A percentile compares a stretch with the other conserved stretches of the same genome.
Conservation (phyloP, 495 filamentous ascomycete species). For the Poronia punctata region DNA sequence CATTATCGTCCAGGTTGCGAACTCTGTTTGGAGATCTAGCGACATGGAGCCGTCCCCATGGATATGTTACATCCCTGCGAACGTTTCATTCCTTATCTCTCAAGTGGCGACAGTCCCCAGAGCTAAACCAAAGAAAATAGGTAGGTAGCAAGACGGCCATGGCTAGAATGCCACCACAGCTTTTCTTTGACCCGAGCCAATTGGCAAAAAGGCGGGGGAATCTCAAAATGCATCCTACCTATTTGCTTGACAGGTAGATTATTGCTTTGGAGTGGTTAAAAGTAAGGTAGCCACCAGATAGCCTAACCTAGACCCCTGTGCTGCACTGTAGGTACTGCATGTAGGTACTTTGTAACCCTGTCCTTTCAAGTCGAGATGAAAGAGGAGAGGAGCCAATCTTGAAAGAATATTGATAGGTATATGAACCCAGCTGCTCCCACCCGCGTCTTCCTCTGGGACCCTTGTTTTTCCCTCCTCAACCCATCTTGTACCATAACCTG, state of each 20-base stretch:
- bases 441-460: neutral
- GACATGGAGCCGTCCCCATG: slow-evolving; percentile 6
- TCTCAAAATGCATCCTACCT: no score
- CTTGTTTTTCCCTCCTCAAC: neutral
- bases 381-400: neutral
- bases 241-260: no score
- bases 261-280: no score
- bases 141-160: neutral
- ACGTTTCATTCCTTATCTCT: neutral
- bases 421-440: slow-evolving; percentile 4
- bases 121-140: no score
- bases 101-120: no score
- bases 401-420: slow-evolving; percentile 1
- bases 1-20: neutral
- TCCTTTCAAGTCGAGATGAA: neutral
- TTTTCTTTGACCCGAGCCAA: no score
- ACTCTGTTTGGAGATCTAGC: neutral
- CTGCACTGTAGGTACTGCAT: neutral
- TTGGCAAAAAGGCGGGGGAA: no score
- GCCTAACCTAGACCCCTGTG: no score
- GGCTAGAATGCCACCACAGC: no score
- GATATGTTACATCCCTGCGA: slow-evolving; percentile 3
- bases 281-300: no score
- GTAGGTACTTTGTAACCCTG: no score
- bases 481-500: slow-evolving; percentile 1